These are phyloP conservation scores for Rubus parviflorus DNA, from an alignment of 306 rosid species.

Conservation along the genomic window DNA sequence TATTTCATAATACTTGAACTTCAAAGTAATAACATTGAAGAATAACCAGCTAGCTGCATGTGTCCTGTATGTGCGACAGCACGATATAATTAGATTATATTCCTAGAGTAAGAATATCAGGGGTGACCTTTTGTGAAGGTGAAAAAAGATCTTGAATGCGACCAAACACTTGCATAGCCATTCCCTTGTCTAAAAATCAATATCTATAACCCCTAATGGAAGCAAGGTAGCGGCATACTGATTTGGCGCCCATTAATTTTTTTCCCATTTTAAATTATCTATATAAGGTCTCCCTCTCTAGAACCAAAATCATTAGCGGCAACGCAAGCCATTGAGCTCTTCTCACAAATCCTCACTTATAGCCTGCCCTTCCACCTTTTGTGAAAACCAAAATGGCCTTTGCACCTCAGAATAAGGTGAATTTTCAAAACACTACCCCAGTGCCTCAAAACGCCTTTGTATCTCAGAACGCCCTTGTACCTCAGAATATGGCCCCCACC, in stretches of 20 bases:
- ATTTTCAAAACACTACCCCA: background rate
- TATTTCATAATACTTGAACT: background rate
- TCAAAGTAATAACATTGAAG: background rate
- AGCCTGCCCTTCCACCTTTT: background rate
- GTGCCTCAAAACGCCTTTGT: slow-evolving; percentile 1
- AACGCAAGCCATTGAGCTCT: background rate
- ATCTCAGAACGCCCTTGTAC: slow-evolving; percentile 8
- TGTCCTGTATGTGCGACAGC: background rate
- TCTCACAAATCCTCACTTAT: background rate
- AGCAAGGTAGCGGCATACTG: slow-evolving; percentile 56
- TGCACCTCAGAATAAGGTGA: background rate
- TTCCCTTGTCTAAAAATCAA: slow-evolving; percentile 29
- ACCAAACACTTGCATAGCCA: slow-evolving; percentile 1
- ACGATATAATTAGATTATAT: background rate
- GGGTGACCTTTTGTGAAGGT: slow-evolving; percentile 12
- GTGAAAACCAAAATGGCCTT: slow-evolving; percentile 17
- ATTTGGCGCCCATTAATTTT: background rate
- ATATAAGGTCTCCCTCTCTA: slow-evolving; percentile 13
- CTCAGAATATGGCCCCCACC: background rate
- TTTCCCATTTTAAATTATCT: background rate
- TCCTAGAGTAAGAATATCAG: slow-evolving; percentile 18
- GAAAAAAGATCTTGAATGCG: slow-evolving; percentile 4
- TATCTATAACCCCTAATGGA: slow-evolving; percentile 36
- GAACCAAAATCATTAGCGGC: background rate
- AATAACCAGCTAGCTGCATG: background rate